phyloP scores from a whole-genome alignment of 2,329 filamentous ascomycete species.

The Colletotrichum salicis region DNA sequence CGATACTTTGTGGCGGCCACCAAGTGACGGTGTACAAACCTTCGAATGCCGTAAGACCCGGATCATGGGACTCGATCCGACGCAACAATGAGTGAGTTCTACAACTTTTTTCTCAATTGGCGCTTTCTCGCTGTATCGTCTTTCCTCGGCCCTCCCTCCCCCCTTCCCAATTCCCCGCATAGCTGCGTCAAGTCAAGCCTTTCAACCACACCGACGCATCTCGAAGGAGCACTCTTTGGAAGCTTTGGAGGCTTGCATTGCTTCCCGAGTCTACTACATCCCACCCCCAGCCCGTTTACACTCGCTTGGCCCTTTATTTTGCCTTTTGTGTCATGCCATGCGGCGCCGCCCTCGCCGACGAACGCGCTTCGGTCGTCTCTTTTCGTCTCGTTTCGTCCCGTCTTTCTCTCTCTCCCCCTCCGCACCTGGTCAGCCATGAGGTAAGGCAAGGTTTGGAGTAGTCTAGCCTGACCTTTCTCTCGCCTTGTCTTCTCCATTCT shows the following conservation, averaged over 20 bases:
- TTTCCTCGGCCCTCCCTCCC: not conserved
- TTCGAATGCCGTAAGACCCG: conserved; percentile 39
- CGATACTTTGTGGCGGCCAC: conserved; percentile 8
- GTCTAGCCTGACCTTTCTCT: conserved; percentile 11
- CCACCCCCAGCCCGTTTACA: not conserved
- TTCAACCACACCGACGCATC: not conserved
- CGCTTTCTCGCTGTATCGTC: not conserved
- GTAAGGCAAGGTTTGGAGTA: not conserved
- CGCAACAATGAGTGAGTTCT: conserved; percentile 49
- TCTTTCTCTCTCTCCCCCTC: conserved; percentile 2
- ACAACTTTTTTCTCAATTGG: not conserved
- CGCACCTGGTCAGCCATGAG: conserved; percentile 11
- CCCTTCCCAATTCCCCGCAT: not conserved
- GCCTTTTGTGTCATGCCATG: not conserved
- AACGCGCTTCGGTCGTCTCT: conserved; percentile 2
- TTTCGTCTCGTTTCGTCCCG: conserved; percentile 23
- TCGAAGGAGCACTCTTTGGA: not conserved
- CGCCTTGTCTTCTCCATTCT: not conserved
- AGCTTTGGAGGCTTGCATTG: not conserved
- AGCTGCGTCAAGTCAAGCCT: not conserved
- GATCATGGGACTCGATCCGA: conserved; percentile 48
- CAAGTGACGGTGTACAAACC: conserved; percentile 23
- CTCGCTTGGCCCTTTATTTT: not conserved
- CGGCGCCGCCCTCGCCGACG: not conserved
- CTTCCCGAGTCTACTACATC: too few species aligned